These are phyloP conservation scores for Conoideocrella luteorostrata DNA, from an alignment of 2,329 filamentous ascomycete genomes.

Conservation along the genomic window DNA sequence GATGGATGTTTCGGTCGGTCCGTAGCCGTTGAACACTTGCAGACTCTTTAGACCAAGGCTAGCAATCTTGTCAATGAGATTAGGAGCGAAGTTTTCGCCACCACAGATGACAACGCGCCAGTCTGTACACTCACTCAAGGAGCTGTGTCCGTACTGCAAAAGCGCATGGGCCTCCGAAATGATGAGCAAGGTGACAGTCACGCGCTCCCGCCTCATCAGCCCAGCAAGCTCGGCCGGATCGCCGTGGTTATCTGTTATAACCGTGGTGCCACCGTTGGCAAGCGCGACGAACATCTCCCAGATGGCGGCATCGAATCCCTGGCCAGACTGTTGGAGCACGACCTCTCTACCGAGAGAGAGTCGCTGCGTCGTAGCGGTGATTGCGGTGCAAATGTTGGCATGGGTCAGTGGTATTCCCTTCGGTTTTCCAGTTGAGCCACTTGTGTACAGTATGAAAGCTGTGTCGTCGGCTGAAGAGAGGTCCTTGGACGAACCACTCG, in stretches of 20 bases:
- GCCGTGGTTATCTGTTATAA: conserved; percentile 22
- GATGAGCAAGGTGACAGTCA: conserved; percentile 31
- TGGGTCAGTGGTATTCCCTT: conserved; percentile 34
- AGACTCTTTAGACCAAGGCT: conserved; percentile 4
- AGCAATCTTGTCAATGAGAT: conserved; percentile 8
- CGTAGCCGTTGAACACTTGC: conserved; percentile 18
- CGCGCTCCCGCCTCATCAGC: conserved; percentile 25
- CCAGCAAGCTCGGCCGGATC: conserved; percentile 29
- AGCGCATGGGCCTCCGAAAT: conserved; percentile 33
- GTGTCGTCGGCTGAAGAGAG: background rate
- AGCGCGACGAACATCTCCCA: conserved; percentile 30
- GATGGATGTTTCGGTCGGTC: conserved; percentile 19
- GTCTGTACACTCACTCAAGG: conserved; percentile 9
- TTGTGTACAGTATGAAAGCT: conserved; percentile 27
- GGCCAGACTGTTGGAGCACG: conserved; percentile 31
- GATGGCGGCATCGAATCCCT: conserved; percentile 34
- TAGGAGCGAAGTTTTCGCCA: conserved; percentile 21
- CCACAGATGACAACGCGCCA: conserved; percentile 14
- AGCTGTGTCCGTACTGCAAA: conserved; percentile 16
- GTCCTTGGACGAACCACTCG: too few relatives aligned
- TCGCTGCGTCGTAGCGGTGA: conserved; percentile 16
- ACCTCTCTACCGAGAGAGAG: conserved; percentile 17
- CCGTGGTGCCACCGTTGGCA: conserved; percentile 27
- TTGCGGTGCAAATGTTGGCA: conserved; percentile 20
- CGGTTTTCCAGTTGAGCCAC: conserved; percentile 26